phyloP scores from a whole-genome alignment of 352 stramenopile genomes.

The Hyphochytrium catenoides region DNA sequence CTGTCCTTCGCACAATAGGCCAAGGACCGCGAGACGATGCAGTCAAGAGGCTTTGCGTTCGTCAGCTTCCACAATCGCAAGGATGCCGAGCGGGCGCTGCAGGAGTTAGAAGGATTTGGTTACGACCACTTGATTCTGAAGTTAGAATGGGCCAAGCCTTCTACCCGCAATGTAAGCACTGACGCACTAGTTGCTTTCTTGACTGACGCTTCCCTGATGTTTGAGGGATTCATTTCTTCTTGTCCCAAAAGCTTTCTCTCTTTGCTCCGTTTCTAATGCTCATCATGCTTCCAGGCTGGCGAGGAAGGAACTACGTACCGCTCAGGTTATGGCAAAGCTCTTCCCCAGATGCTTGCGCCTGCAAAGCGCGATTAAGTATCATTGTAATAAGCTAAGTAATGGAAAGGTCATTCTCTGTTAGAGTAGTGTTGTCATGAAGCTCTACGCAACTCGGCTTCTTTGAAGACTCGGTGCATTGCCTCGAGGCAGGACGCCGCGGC shows the following conservation, averaged over 20 bases:
- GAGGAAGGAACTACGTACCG: constrained; percentile 61
- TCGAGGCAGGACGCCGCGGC: constrained; percentile 72
- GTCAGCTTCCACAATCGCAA: constrained; percentile 90
- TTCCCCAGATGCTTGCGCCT: constrained; percentile 53
- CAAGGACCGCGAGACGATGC: constrained; percentile 93
- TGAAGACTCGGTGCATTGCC: no score
- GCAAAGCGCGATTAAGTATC: constrained; percentile 49
- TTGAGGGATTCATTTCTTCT: constrained; percentile 11
- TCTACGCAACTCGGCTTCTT: constrained; percentile 15
- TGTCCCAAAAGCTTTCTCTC: neutral
- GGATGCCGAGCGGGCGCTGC: constrained; percentile 85
- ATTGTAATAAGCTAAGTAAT: no score
- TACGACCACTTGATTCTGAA: constrained; percentile 99
- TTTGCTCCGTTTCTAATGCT: no score
- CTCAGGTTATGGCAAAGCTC: constrained; percentile 57
- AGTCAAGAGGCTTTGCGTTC: constrained; percentile 92
- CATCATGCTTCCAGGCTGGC: constrained; percentile 28
- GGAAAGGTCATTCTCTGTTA: constrained; percentile 26
- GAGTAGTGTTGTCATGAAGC: constrained; percentile 12
- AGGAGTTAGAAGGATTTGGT: constrained; percentile 88
- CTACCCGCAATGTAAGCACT: constrained; percentile 31
- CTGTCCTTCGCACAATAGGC: no score
- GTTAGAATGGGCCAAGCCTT: constrained; percentile 96
- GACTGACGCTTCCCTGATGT: constrained; percentile 13
- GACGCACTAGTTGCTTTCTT: constrained; percentile 14